Conservation (phyloP, 495 filamentous ascomycete species). For the Amorphotheca resinae region DNA sequence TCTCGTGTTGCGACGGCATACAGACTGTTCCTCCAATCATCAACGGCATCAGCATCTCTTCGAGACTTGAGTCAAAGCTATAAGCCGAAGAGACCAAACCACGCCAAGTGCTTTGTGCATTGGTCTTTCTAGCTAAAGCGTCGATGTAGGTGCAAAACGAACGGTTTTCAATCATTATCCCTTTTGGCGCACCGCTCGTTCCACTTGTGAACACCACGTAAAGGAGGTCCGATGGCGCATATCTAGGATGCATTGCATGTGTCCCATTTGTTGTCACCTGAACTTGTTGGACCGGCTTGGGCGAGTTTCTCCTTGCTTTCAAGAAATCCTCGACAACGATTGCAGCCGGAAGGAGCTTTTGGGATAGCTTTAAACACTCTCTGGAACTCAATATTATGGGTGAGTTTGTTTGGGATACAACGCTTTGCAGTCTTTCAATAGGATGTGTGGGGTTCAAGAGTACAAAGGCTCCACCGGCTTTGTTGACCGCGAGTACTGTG, state of each 20-base stretch:
- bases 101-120: not conserved
- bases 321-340: too few species aligned
- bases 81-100: constrained; percentile 49
- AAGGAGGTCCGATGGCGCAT: constrained; percentile 21
- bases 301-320: too few species aligned
- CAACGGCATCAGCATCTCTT: constrained; percentile 54
- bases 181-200: constrained; percentile 35
- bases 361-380: too few species aligned
- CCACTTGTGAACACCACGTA: constrained; percentile 34
- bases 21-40: constrained; percentile 40
- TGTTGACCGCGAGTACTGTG: constrained; percentile 28
- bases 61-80: constrained; percentile 53
- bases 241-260: too few species aligned
- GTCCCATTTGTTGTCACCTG: too few species aligned
- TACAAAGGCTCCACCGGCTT: constrained; percentile 33
- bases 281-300: too few species aligned
- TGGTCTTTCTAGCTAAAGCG: not conserved
- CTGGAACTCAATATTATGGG: not conserved
- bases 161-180: constrained; percentile 18
- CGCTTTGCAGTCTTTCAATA: not conserved
- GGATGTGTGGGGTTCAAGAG: constrained; percentile 38
- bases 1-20: constrained; percentile 32
- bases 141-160: not conserved
- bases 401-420: constrained; percentile 4
- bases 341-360: too few species aligned